Evolutionary conservation across 208 protist species (phyloP), one percentile per base, ranked within the genome.

Genomic region (Polymyxa betae): DNA sequence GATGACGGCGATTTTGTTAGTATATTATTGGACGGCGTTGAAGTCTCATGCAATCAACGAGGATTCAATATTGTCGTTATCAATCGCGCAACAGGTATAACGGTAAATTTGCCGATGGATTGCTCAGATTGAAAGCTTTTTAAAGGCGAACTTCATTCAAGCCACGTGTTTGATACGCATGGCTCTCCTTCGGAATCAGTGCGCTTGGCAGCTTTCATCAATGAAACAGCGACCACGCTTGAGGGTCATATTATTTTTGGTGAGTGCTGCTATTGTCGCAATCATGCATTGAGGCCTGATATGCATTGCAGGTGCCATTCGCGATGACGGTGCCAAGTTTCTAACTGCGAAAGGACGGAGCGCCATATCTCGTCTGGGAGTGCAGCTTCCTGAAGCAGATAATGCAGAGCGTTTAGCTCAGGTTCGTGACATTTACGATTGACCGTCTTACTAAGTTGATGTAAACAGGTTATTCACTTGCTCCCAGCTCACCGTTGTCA

Each of bases 1-100:
- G 72, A 82, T 43, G 72, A 82, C n/a, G 72, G 72, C n/a, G 72
- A 82, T 82, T 82, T 82, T 20, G 72, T n/a, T n/a, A 82, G 72
- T 43, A 43, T 82, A 20, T 20, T 82, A 20, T 12, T 82, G 35
- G 72, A 82, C 72, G 72, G n/a, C n/a, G n/a, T 38, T 38, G 35
- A 82, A 43, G 72, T 82, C 72, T 5, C 72, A 20, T 16, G 5
- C 35, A 82, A 82, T n/a, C 35, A 40, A 40, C 72, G 72, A 20
- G 72, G 72, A 5, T 5, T 82, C 72, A 82, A 82, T n/a, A 82
- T 82, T 43, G 72, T 82, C n/a, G 72, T 82, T 12, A 16, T 82
- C n/a, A 43, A 82, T 43, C 10, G 16, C 72, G 72, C 5, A 82
- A 82, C 72, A 20, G 72, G 72, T 82, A 66, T 29, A 29, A 32